Conservation (phyloP, 306 rosid species). For the Malus asiatica region DNA sequence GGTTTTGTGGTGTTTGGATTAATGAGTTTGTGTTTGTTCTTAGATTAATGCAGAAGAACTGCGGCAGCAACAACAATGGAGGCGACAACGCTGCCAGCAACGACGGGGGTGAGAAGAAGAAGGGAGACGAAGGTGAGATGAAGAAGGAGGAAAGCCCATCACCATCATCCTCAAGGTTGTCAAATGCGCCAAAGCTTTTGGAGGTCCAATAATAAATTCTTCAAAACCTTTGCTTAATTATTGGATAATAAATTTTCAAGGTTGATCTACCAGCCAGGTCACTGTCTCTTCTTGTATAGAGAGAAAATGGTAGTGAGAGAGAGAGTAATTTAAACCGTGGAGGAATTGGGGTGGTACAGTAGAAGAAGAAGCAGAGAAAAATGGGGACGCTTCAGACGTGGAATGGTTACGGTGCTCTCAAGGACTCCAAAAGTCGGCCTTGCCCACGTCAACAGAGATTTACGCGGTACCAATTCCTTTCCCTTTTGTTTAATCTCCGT, state of each 20-base stretch:
- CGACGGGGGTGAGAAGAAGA: too few species aligned
- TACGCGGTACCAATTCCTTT: constrained; percentile 39
- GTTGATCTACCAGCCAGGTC: constrained; percentile 30
- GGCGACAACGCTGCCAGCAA: too few species aligned
- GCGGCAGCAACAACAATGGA: too few species aligned
- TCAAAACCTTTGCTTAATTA: not conserved
- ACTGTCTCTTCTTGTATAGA: not conserved
- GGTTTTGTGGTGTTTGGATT: too few species aligned
- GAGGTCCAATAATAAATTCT: not conserved
- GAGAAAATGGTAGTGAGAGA: not conserved
- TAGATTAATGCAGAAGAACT: too few species aligned
- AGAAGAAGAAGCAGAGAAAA: not conserved
- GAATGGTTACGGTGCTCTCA: constrained; percentile 87
- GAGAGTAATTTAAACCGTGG: constrained; percentile 20
- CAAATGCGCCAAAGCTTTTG: too few species aligned
- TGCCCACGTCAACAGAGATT: constrained; percentile 15
- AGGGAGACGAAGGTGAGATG: too few species aligned
- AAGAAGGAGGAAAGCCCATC: too few species aligned
- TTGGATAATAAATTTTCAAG: constrained; percentile 6
- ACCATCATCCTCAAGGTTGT: too few species aligned
- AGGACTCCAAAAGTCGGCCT: constrained; percentile 88
- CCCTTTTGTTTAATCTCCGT: not conserved
- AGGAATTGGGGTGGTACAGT: not conserved
- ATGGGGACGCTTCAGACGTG: constrained; percentile 96
- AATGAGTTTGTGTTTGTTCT: too few species aligned